phyloP scores from a whole-genome alignment of 768 basidiomycete genomes.

The Hysterangium stoloniferum region DNA sequence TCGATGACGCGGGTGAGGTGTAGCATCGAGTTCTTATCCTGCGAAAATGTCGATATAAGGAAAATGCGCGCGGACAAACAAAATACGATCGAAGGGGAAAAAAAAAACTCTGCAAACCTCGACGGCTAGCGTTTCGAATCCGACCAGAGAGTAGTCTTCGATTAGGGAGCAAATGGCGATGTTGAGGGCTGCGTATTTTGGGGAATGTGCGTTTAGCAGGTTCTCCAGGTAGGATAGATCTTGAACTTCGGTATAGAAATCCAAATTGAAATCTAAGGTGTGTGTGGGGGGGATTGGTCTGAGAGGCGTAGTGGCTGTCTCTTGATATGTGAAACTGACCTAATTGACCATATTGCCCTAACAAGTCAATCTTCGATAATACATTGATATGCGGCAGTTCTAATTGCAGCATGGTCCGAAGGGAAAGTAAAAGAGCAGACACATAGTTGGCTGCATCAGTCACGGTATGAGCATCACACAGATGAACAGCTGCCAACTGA shows the following conservation, averaged over 20 bases:
- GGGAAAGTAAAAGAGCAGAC: constrained; percentile 81
- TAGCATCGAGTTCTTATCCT: constrained; percentile 96
- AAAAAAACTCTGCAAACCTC: constrained; percentile 49
- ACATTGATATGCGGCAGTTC: constrained; percentile 99
- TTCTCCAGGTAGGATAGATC: constrained; percentile 86
- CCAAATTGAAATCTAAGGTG: constrained; percentile 83
- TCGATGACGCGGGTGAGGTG: constrained; percentile 79
- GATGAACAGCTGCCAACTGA: constrained; percentile 87
- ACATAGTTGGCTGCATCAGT: constrained; percentile 95
- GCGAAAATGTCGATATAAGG: background rate
- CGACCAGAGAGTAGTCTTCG: constrained; percentile 87
- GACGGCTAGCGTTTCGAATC: constrained; percentile 94
- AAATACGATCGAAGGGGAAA: background rate
- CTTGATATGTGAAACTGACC: constrained; percentile 40
- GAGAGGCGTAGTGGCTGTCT: background rate
- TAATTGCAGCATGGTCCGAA: constrained; percentile 96
- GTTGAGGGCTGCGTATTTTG: constrained; percentile 73
- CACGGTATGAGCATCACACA: constrained; percentile 96
- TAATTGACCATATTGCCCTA: constrained; percentile 83
- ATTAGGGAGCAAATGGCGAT: constrained; percentile 88
- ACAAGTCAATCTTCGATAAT: constrained; percentile 89
- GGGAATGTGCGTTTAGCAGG: constrained; percentile 54
- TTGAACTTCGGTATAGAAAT: constrained; percentile 97
- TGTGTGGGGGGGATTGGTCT: background rate
- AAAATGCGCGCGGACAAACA: constrained; percentile 2